Conservation (phyloP, 139 green algal genomes). For the Picochlorum sp. region DNA sequence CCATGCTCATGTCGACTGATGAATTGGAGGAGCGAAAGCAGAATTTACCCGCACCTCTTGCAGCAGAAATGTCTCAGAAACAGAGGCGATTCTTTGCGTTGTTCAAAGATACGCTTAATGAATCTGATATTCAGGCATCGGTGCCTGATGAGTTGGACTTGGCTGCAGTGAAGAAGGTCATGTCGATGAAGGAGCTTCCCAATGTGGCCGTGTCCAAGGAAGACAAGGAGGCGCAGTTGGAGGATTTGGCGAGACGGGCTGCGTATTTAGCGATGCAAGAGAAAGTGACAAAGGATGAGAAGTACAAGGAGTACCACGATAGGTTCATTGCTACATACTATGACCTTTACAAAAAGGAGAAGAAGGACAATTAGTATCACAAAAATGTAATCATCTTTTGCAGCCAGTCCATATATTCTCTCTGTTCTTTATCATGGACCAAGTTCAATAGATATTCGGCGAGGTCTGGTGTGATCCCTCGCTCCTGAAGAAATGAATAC, state of each 20-base stretch:
- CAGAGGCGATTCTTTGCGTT: slow-evolving; percentile 5
- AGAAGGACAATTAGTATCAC: background rate
- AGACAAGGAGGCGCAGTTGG: slow-evolving; percentile 6
- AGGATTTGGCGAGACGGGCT: slow-evolving; percentile 5
- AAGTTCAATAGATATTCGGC: slow-evolving; percentile 53
- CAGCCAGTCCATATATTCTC: slow-evolving; percentile 68
- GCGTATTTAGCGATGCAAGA: slow-evolving; percentile 4
- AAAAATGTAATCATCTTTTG: slow-evolving; percentile 46
- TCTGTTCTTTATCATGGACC: slow-evolving; percentile 68
- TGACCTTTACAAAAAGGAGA: background rate
- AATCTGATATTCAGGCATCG: slow-evolving; percentile 6
- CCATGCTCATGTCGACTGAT: background rate
- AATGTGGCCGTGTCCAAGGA: background rate
- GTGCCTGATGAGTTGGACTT: slow-evolving; percentile 1
- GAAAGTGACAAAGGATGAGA: slow-evolving; percentile 1
- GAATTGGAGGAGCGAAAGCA: background rate
- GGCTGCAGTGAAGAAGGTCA: slow-evolving; percentile 2
- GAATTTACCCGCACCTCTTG: background rate
- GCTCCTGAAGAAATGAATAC: slow-evolving; percentile 53
- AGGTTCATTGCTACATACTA: slow-evolving; percentile 5
- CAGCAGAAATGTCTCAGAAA: slow-evolving; percentile 8
- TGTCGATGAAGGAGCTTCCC: background rate
- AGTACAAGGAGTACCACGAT: slow-evolving; percentile 10
- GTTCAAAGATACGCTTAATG: background rate
- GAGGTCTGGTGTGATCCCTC: slow-evolving; percentile 46